These are phyloP conservation scores for Acorus gramineus DNA, from an alignment of 106 monocot species.

Conservation along the genomic window DNA sequence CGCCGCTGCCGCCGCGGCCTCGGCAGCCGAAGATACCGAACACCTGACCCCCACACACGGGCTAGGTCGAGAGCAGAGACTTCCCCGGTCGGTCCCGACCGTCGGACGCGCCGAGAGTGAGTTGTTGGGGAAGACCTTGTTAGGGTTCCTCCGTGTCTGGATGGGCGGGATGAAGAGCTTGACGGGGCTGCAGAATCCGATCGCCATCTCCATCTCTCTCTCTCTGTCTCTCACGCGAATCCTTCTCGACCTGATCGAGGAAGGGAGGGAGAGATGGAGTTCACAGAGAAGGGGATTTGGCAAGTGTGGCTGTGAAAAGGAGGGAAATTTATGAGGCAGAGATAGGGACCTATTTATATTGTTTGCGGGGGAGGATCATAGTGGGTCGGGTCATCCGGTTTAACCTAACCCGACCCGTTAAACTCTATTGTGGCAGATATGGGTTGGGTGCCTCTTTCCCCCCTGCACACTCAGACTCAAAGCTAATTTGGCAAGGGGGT, in stretches of 20 bases:
- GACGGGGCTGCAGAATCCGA: conserved; percentile 9
- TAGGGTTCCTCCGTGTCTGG: not conserved
- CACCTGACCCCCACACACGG: conserved; percentile 18
- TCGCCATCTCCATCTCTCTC: conserved; percentile 31
- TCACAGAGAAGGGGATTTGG: conserved; percentile 11
- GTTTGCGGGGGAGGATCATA: too few relatives aligned
- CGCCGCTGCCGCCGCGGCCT: conserved; percentile 3
- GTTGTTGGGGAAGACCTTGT: conserved; percentile 11
- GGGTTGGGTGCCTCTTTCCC: too few relatives aligned
- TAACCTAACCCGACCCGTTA: too few relatives aligned
- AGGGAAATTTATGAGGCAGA: too few relatives aligned
- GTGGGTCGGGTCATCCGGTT: too few relatives aligned
- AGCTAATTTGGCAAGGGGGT: too few relatives aligned
- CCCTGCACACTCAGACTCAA: too few relatives aligned
- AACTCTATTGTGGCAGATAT: too few relatives aligned
- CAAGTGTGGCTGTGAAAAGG: not conserved
- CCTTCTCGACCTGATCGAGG: too few relatives aligned
- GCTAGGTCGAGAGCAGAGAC: not conserved
- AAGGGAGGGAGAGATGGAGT: not conserved
- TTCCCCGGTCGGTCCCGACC: not conserved
- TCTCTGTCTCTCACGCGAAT: not conserved
- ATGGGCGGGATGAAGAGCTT: not conserved
- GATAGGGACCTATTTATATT: too few relatives aligned
- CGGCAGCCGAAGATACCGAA: conserved; percentile 34
- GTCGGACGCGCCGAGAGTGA: conserved; percentile 5